Conservation (phyloP, 164 flowering plant species). For the Aristolochia fimbriata region DNA sequence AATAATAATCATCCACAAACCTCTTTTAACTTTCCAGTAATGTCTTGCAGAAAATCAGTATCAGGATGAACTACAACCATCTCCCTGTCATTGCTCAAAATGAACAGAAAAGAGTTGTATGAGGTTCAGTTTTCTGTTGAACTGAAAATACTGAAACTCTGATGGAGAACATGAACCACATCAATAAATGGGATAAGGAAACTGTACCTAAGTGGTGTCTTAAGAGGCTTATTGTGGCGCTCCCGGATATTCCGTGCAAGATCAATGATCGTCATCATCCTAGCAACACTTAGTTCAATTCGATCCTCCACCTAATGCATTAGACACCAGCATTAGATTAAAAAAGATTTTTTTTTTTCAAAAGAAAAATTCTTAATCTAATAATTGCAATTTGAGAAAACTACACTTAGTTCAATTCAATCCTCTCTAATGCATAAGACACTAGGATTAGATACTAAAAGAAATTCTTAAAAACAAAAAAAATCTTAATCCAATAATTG, state of each 20-base stretch:
- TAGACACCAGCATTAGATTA: not conserved
- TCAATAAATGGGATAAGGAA: not conserved
- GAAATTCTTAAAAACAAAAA: too few relatives aligned
- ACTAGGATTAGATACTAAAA: too few relatives aligned
- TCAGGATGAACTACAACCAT: slow-evolving; percentile 96
- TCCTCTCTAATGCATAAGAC: too few relatives aligned
- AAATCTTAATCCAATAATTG: not conserved
- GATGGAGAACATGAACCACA: too few relatives aligned
- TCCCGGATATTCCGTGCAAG: slow-evolving; percentile 94
- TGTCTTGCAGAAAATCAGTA: slow-evolving; percentile 75
- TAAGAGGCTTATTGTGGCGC: slow-evolving; percentile 85
- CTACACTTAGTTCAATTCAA: too few relatives aligned
- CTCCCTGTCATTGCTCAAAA: slow-evolving; percentile 38
- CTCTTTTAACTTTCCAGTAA: slow-evolving; percentile 78
- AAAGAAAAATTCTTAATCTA: too few relatives aligned
- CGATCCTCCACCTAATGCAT: slow-evolving; percentile 52
- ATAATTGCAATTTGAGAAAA: too few relatives aligned
- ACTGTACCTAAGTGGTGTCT: slow-evolving; percentile 75
- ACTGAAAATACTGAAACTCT: too few relatives aligned
- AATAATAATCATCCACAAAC: too few relatives aligned
- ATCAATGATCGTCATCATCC: slow-evolving; percentile 96
- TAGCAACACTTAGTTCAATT: slow-evolving; percentile 83
- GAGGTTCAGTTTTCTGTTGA: too few relatives aligned
- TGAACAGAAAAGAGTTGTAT: too few relatives aligned
- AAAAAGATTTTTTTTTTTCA: not conserved